These are phyloP conservation scores for Phaeosphaeriaceae sp. DNA, from an alignment of 2,329 filamentous ascomycete genomes.

Conservation along the genomic window DNA sequence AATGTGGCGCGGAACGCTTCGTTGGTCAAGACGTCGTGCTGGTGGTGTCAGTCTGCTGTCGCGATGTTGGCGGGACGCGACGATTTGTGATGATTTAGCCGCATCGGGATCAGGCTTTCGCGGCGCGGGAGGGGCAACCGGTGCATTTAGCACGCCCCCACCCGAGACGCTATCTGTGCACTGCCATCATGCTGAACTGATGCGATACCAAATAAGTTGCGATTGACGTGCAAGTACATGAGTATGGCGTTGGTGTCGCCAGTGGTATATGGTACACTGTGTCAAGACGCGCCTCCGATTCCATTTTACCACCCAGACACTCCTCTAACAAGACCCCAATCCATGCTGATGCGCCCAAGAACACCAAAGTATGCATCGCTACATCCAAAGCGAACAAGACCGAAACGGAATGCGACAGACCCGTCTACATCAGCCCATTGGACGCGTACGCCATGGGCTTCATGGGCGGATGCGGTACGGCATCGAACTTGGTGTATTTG, in stretches of 20 bases:
- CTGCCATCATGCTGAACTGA: neutral
- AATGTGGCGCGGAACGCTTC: neutral
- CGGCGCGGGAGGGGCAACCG: slow-evolving; percentile 1
- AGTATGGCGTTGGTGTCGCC: neutral
- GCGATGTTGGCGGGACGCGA: slow-evolving; percentile 3
- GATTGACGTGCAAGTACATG: neutral
- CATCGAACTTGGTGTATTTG: slow-evolving; percentile 91
- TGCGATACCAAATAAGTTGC: slow-evolving; percentile 1
- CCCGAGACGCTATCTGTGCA: neutral
- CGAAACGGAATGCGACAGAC: slow-evolving; percentile 8
- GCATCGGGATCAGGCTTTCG: neutral
- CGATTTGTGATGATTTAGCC: slow-evolving; percentile 3
- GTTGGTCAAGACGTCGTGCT: neutral
- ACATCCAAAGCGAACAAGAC: slow-evolving; percentile 26
- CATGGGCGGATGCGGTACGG: slow-evolving; percentile 94
- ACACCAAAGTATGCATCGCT: slow-evolving; percentile 48
- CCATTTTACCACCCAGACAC: slow-evolving; percentile 8
- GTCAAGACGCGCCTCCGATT: slow-evolving; percentile 5
- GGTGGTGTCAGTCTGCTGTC: neutral
- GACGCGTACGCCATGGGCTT: slow-evolving; percentile 92
- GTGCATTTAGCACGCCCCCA: neutral
- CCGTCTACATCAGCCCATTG: slow-evolving; percentile 74
- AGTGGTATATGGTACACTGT: slow-evolving; percentile 6
- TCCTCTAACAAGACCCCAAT: slow-evolving; percentile 22
- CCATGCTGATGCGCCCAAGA: slow-evolving; percentile 43